phyloP scores from a whole-genome alignment of 768 basidiomycete genomes.

The Russula dissimulans region DNA sequence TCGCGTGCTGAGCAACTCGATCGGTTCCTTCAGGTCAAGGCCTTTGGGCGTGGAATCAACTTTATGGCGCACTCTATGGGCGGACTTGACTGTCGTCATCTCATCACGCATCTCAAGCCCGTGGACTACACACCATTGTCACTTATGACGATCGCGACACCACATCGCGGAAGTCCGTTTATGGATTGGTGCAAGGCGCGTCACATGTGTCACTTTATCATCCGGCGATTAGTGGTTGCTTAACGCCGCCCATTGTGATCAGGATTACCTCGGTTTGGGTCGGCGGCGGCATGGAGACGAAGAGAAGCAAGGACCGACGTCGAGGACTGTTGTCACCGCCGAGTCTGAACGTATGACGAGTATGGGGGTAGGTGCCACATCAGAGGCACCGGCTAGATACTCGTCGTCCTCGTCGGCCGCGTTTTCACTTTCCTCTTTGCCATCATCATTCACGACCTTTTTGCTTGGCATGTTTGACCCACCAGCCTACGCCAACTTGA shows the following conservation, averaged over 20 bases:
- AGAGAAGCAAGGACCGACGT: not conserved
- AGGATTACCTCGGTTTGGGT: slow-evolving; percentile 92
- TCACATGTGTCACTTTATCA: slow-evolving; percentile 12
- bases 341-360: not conserved
- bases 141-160: slow-evolving; percentile 83
- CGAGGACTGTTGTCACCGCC: not conserved
- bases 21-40: slow-evolving; percentile 53
- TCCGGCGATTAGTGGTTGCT: not conserved
- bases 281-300: not conserved
- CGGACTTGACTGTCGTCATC: slow-evolving; percentile 86
- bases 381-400: not conserved
- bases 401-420: slow-evolving; percentile 18
- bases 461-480: slow-evolving; percentile 87
- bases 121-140: slow-evolving; percentile 77
- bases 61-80: slow-evolving; percentile 98
- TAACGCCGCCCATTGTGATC: not conserved
- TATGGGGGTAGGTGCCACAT: not conserved
- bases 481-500: slow-evolving; percentile 92
- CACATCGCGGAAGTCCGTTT: slow-evolving; percentile 93
- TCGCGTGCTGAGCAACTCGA: slow-evolving; percentile 74
- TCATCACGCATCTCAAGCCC: slow-evolving; percentile 81
- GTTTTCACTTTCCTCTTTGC: slow-evolving; percentile 54
- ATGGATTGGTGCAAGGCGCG: slow-evolving; percentile 97
- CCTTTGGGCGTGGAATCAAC: slow-evolving; percentile 75
- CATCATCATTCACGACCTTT: slow-evolving; percentile 78